phyloP scores from a whole-genome alignment of 345 rosid genomes.

The Populus alba region DNA sequence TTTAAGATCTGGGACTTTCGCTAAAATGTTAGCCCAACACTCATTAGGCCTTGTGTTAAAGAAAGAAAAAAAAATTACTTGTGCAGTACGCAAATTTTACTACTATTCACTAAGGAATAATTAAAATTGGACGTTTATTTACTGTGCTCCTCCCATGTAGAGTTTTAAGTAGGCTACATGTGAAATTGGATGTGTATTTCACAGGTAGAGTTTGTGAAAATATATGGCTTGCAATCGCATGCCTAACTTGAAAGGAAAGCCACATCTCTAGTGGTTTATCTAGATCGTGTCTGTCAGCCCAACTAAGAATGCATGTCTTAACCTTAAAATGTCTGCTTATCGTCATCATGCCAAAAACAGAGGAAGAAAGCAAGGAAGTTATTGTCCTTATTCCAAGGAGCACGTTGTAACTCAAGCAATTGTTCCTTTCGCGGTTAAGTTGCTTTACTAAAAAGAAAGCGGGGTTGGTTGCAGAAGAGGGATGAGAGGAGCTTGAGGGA shows the following conservation, averaged over 20 bases:
- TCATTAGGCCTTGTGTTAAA: too few species aligned
- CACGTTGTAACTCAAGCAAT: background rate
- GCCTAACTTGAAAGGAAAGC: background rate
- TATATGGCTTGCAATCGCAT: background rate
- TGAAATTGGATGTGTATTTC: too few species aligned
- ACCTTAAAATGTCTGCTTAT: background rate
- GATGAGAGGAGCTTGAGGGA: background rate
- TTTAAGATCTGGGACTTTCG: too few species aligned
- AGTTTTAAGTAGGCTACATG: too few species aligned
- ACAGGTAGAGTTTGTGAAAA: too few species aligned
- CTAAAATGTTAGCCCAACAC: too few species aligned
- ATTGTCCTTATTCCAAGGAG: background rate
- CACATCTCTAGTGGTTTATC: background rate
- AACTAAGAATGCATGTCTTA: background rate
- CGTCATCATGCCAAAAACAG: background rate
- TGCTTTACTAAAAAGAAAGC: slow-evolving; percentile 1
- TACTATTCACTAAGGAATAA: too few species aligned
- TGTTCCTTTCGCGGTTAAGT: background rate
- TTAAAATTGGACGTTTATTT: too few species aligned
- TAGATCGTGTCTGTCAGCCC: background rate
- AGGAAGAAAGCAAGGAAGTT: too few species aligned
- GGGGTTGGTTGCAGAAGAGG: background rate
- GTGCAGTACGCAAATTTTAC: too few species aligned
- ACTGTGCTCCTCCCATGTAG: too few species aligned
- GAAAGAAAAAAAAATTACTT: too few species aligned